A percentile compares a stretch with the other conserved stretches of the same genome.
phyloP scores from a whole-genome alignment of 768 basidiomycete genomes.

The Pleurotus platypus region DNA sequence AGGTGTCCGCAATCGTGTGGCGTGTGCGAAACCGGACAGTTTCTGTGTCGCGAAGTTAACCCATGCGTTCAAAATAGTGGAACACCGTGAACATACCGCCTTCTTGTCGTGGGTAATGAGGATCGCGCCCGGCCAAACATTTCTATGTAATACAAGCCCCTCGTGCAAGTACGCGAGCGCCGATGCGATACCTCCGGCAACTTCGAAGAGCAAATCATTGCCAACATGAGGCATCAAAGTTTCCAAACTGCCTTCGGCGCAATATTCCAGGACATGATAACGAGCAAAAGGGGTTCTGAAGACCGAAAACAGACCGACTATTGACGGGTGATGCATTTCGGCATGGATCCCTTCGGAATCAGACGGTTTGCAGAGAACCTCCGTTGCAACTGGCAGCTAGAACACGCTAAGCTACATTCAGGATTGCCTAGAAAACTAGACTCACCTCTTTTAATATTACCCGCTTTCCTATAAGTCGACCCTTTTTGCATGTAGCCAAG shows the following conservation, averaged over 20 bases:
- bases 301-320: constrained; percentile 41
- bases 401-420: background rate
- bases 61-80: no score
- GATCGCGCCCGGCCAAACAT: constrained; percentile 35
- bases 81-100: constrained; percentile 27
- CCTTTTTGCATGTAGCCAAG: constrained; percentile 39
- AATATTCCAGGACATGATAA: constrained; percentile 45
- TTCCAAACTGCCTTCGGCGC: constrained; percentile 33
- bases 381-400: constrained; percentile 2
- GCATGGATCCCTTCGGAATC: constrained; percentile 29
- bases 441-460: constrained; percentile 42
- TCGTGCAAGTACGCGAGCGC: constrained; percentile 41
- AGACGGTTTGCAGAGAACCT: constrained; percentile 3
- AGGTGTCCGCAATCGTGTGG: constrained; percentile 23
- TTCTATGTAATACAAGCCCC: constrained; percentile 39
- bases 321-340: constrained; percentile 44
- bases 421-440: background rate
- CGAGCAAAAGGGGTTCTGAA: constrained; percentile 28
- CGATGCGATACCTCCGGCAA: constrained; percentile 35
- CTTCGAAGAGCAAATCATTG: constrained; percentile 27
- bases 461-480: constrained; percentile 37
- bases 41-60: constrained; percentile 28
- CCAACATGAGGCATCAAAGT: constrained; percentile 24
- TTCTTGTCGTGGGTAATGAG: constrained; percentile 34
- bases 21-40: constrained; percentile 36